phyloP scores from a whole-genome alignment of 371 early-diverging fungal genomes.

The Capniomyces stellatus region DNA sequence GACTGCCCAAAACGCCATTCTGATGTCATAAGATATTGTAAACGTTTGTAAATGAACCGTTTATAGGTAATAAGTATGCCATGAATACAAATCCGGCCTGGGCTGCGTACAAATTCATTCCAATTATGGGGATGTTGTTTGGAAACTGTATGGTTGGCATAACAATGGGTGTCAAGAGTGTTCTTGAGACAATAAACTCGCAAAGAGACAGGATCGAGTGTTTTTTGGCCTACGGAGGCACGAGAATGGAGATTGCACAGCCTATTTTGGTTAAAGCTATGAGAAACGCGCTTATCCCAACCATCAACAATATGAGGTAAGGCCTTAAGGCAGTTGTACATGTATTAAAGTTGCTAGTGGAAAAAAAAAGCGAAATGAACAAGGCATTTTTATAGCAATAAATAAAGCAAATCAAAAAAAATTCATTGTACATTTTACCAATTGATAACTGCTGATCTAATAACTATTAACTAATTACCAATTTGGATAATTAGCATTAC shows the following conservation, averaged over 20 bases:
- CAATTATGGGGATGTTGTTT: constrained; percentile 69
- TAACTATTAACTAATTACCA: too few relatives aligned
- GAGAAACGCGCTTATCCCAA: constrained; percentile 57
- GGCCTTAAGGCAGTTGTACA: too few relatives aligned
- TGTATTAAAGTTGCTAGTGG: too few relatives aligned
- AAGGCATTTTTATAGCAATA: too few relatives aligned
- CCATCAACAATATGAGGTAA: constrained; percentile 51
- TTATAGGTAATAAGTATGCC: constrained; percentile 23
- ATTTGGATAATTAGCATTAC: too few relatives aligned
- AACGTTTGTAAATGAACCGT: not conserved
- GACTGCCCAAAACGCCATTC: not conserved
- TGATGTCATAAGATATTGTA: not conserved
- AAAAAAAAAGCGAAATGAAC: too few relatives aligned
- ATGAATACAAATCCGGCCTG: constrained; percentile 58
- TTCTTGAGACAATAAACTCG: constrained; percentile 37
- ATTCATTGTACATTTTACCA: too few relatives aligned
- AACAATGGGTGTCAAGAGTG: constrained; percentile 50
- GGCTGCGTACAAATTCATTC: constrained; percentile 62
- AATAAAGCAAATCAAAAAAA: too few relatives aligned
- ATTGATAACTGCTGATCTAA: too few relatives aligned
- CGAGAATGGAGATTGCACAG: constrained; percentile 65
- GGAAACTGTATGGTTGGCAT: constrained; percentile 72
- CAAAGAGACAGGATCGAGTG: constrained; percentile 55
- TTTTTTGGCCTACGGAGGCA: constrained; percentile 60
- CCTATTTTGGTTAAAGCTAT: constrained; percentile 53